Conservation (phyloP, 192 early-diverging fungal species). For the Phycomyces nitens region DNA sequence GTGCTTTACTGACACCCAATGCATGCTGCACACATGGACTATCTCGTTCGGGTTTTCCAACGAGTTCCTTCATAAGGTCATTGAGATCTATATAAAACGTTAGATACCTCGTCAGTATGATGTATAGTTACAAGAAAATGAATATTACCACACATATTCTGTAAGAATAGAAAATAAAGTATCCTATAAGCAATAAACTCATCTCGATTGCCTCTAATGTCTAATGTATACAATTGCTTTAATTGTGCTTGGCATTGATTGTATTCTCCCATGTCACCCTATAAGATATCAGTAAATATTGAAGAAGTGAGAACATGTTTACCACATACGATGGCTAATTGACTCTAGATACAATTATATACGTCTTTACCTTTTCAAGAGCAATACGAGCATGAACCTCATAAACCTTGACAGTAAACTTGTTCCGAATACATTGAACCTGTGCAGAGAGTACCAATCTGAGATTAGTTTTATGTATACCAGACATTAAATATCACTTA, state of each 20-base stretch:
- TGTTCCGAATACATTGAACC: slow-evolving; percentile 89
- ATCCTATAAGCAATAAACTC: slow-evolving; percentile 95
- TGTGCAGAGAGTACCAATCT: slow-evolving; percentile 18
- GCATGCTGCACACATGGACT: slow-evolving; percentile 71
- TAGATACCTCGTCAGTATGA: not conserved
- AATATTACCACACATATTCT: slow-evolving; percentile 71
- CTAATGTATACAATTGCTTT: slow-evolving; percentile 76
- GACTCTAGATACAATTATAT: not conserved
- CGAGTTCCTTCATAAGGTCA: slow-evolving; percentile 66
- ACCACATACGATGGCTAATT: not conserved
- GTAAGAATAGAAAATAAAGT: slow-evolving; percentile 84
- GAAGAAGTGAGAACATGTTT: not conserved
- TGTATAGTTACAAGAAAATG: not conserved
- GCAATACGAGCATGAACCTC: slow-evolving; percentile 95
- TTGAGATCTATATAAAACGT: slow-evolving; percentile 62
- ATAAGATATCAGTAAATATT: not conserved
- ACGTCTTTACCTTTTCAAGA: slow-evolving; percentile 71
- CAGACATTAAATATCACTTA: slow-evolving; percentile 27
- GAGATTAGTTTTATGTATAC: not conserved
- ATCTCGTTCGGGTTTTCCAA: slow-evolving; percentile 46
- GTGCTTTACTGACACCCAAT: slow-evolving; percentile 71
- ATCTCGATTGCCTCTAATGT: slow-evolving; percentile 67
- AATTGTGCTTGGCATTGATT: slow-evolving; percentile 98
- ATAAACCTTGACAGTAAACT: slow-evolving; percentile 92
- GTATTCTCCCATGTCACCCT: slow-evolving; percentile 95